Base-by-base conservation (phyloP, 306 rosid genomes). In the Pachyrhizus erosus region DNA sequence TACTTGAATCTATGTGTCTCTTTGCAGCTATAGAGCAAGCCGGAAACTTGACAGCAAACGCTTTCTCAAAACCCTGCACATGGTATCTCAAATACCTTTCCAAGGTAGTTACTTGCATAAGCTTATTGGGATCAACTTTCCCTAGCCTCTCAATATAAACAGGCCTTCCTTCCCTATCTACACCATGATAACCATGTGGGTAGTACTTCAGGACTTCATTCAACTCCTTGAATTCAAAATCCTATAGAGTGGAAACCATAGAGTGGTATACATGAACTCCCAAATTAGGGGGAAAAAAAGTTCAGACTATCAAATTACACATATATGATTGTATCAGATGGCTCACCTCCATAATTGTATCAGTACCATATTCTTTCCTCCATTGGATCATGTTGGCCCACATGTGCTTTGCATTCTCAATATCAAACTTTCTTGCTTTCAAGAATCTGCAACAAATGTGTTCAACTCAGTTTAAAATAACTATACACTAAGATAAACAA, bases 351-450 rank as follows among this genome's bases (percentile, higher is more conserved):
- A 90, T 70, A 81, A 94, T 90, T 68, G 88, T 84, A 84, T 94
- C 97, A 0, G 93, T 86, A 17, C 94, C 92, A 71, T 87, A 94
- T 2, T 90, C 97, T 84, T 83, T 89, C 92, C 98, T 90, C 98
- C 98, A 94, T 34, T 90, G 94, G 74, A 92, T 89, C 98, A 94
- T 94, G 85, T 89, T 89, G 76, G 86, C 87, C 98, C 98, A 94
- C 97, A 92, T 92, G 45, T 84, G 87, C 77, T 94, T 94, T 37
- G 98, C 93, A 82, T 87, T 91, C 76, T 94, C 98, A 39, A 80
- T 84, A 88, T 92, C 97, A 82, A 91, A 94, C 88, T 91, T 92
- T 83, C 98, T 92, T 23, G 98, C 98, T 81, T 80, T 90, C 88
- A 92, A 83, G 87, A 94, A 92, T 85, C 98, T 94, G 87, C 73